Percentiles rank a stretch among this genome's conserved stretches.
Conservation (phyloP, 1,284 basidiomycete species). For the Ustilago shanxiensis region DNA sequence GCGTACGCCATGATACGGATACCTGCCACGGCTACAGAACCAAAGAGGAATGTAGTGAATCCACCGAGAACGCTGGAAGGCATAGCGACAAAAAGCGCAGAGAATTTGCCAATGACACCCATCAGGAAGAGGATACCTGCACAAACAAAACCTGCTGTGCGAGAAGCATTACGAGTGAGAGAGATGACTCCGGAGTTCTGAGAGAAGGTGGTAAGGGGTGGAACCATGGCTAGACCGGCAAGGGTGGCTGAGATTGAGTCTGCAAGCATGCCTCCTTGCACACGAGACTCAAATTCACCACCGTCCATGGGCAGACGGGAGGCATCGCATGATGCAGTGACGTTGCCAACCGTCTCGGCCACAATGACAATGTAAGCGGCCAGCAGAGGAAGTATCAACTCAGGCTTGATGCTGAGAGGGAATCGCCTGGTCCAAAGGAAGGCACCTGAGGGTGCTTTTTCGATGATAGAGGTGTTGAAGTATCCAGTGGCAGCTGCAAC, state of each 20-base stretch:
- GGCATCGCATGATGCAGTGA: slow-evolving; percentile 42
- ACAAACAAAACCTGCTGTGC: slow-evolving; percentile 37
- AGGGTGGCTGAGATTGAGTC: slow-evolving; percentile 43
- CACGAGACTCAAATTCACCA: slow-evolving; percentile 34
- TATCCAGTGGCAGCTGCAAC: slow-evolving; percentile 49
- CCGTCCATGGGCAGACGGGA: slow-evolving; percentile 44
- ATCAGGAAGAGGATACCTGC: slow-evolving; percentile 42
- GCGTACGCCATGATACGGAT: slow-evolving; percentile 50
- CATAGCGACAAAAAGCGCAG: slow-evolving; percentile 41
- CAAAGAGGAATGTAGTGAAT: slow-evolving; percentile 48
- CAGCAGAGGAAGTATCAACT: slow-evolving; percentile 35
- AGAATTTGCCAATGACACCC: slow-evolving; percentile 45
- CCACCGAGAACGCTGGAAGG: slow-evolving; percentile 38
- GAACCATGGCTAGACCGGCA: slow-evolving; percentile 34
- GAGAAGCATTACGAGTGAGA: slow-evolving; percentile 38
- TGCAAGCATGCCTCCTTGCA: slow-evolving; percentile 48
- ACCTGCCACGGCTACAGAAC: slow-evolving; percentile 38
- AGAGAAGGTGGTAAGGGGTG: slow-evolving; percentile 41
- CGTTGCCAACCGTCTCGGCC: slow-evolving; percentile 43
- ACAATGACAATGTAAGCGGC: slow-evolving; percentile 35
- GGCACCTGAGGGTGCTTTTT: slow-evolving; percentile 24
- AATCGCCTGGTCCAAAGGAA: slow-evolving; percentile 44
- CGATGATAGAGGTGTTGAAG: slow-evolving; percentile 33
- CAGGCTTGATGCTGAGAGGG: slow-evolving; percentile 31
- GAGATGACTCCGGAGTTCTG: slow-evolving; percentile 49